phyloP scores from a whole-genome alignment of 768 basidiomycete genomes.

The Rhodosporidiobolus sp. region DNA sequence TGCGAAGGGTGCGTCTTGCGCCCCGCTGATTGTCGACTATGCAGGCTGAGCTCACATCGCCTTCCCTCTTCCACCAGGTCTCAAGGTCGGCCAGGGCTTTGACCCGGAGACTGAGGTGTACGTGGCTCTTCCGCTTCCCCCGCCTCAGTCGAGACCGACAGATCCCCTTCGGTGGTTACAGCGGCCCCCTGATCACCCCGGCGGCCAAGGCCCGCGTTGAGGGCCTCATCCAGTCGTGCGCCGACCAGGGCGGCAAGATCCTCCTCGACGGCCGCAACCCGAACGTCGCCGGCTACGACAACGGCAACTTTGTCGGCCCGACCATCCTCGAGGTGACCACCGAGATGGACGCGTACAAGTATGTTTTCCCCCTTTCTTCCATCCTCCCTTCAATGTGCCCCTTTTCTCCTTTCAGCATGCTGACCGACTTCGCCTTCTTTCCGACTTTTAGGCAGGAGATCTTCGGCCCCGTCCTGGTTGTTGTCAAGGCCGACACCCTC shows the following conservation, averaged over 20 bases:
- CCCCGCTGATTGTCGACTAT: too few species aligned
- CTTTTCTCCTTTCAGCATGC: too few species aligned
- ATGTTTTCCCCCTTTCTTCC: conserved; percentile 41
- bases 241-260: conserved; percentile 74
- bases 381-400: too few species aligned
- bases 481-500: conserved; percentile 73
- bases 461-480: conserved; percentile 83
- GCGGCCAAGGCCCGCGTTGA: conserved; percentile 74
- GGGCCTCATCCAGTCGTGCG: conserved; percentile 60
- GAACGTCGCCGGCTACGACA: conserved; percentile 63
- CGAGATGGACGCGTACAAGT: conserved; percentile 84
- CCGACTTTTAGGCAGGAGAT: conserved; percentile 77
- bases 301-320: conserved; percentile 93
- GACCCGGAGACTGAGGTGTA: conserved; percentile 77
- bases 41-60: too few species aligned
- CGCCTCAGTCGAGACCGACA: too few species aligned
- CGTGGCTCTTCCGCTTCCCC: too few species aligned
- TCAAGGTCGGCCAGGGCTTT: conserved; percentile 87
- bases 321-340: conserved; percentile 81
- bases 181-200: conserved; percentile 60
- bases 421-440: neutral
- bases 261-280: conserved; percentile 77
- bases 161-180: conserved; percentile 28
- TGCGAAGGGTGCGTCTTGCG: too few species aligned
- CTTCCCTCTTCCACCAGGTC: too few species aligned